Percentiles rank a stretch among this genome's conserved stretches.
Evolutionary conservation across 176 grass and related monocot species (phyloP).

Genomic region (Avena insularis): DNA sequence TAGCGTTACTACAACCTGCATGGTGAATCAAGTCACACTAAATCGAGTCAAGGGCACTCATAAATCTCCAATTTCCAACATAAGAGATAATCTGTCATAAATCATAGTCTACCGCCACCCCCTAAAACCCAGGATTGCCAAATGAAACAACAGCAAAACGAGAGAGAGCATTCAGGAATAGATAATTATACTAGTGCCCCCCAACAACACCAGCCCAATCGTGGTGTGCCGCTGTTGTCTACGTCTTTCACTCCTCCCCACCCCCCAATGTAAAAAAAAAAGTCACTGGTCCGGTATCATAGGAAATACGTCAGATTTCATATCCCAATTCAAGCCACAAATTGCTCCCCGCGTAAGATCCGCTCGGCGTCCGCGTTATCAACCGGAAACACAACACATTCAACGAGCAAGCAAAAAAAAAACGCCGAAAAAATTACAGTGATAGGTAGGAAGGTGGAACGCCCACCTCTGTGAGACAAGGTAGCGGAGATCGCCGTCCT

Average conservation of each 20-base stretch:
- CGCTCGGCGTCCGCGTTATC: neutral
- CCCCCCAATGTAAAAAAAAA: no score
- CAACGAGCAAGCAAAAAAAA: neutral
- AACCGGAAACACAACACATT: neutral
- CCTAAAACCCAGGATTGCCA: neutral
- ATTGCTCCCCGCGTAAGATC: slow-evolving; percentile 14
- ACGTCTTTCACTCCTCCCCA: no score
- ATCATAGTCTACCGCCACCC: neutral
- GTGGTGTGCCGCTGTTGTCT: no score
- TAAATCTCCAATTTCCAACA: neutral
- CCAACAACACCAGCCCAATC: neutral
- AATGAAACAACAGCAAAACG: neutral
- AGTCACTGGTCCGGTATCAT: no score
- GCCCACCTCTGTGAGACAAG: slow-evolving; percentile 71
- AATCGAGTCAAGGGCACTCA: neutral
- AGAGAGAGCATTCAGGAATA: neutral
- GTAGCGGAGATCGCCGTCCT: slow-evolving; percentile 91
- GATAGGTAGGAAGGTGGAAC: neutral
- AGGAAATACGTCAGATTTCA: neutral
- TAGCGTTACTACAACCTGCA: neutral
- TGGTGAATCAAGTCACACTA: neutral
- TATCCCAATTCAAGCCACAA: neutral
- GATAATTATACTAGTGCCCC: neutral
- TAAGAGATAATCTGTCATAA: neutral
- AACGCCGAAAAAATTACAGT: neutral